A percentile compares a stretch with the other conserved stretches of the same genome.
phyloP scores from a whole-genome alignment of 352 stramenopile species.

The Aphanomyces invadans region DNA sequence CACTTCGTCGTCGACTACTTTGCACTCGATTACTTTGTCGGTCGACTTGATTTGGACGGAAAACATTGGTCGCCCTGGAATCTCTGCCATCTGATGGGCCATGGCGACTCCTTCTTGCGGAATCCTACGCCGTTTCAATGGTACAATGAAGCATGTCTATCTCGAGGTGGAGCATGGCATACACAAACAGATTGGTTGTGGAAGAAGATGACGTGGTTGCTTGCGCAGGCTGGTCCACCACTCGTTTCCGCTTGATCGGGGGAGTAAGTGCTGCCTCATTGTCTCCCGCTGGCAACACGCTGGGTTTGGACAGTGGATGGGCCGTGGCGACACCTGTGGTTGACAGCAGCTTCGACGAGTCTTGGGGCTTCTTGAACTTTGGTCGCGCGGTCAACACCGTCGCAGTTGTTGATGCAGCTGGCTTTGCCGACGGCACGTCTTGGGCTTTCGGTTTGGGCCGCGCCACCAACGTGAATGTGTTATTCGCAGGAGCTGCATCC shows the following conservation, averaged over 20 bases:
- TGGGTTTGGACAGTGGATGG: background rate
- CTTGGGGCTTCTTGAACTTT: background rate
- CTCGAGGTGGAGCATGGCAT: background rate
- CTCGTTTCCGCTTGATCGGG: conserved; percentile 14
- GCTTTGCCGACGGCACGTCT: background rate
- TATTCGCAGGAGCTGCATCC: background rate
- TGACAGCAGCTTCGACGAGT: too few species aligned
- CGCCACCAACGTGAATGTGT: conserved; percentile 4
- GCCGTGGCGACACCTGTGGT: background rate
- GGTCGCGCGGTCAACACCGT: conserved; percentile 4
- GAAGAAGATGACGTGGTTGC: background rate
- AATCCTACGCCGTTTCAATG: too few species aligned
- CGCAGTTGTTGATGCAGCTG: background rate
- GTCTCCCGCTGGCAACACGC: background rate
- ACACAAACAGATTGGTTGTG: background rate
- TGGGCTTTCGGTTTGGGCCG: background rate
- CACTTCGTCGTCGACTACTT: conserved; percentile 34
- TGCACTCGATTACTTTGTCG: conserved; percentile 10
- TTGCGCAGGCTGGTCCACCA: background rate
- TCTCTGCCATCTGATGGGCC: background rate
- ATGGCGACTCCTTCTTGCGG: background rate
- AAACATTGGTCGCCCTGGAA: background rate
- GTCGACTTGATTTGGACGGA: background rate
- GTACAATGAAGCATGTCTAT: too few species aligned
- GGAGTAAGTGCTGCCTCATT: background rate